Conservation (phyloP, 1,284 basidiomycete species). For the Tranzscheliella williamsii region DNA sequence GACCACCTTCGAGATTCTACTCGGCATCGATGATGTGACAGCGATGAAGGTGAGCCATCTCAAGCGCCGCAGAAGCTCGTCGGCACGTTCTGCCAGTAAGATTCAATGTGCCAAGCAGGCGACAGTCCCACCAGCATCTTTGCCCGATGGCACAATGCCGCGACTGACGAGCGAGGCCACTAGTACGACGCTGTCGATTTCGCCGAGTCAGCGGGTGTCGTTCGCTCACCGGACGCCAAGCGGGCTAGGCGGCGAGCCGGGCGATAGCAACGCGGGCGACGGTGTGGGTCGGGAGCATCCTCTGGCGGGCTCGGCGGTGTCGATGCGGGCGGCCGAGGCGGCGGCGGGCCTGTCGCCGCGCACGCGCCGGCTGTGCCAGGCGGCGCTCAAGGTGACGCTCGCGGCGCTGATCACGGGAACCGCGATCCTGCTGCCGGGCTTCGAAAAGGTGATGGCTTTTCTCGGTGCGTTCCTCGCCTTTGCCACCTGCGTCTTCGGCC, state of each 20-base stretch:
- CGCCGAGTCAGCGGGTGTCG: slow-evolving; percentile 22
- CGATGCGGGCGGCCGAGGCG: slow-evolving; percentile 22
- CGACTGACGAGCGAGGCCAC: slow-evolving; percentile 4
- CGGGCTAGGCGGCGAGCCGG: background rate
- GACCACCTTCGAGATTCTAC: slow-evolving; percentile 53
- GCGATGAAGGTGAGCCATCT: slow-evolving; percentile 7
- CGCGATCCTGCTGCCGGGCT: slow-evolving; percentile 71
- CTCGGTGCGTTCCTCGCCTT: slow-evolving; percentile 83
- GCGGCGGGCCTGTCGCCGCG: slow-evolving; percentile 8
- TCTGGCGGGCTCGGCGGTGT: slow-evolving; percentile 33
- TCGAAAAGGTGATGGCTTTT: slow-evolving; percentile 87
- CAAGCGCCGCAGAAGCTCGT: slow-evolving; percentile 8
- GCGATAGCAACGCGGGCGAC: background rate
- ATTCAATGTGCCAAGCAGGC: background rate
- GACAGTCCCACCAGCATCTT: too few relatives aligned
- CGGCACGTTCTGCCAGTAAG: slow-evolving; percentile 1
- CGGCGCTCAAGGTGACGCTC: slow-evolving; percentile 34
- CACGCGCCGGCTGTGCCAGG: slow-evolving; percentile 6
- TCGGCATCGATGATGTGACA: slow-evolving; percentile 45
- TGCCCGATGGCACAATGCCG: background rate
- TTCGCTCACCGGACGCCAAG: slow-evolving; percentile 1
- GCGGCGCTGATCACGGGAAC: slow-evolving; percentile 43
- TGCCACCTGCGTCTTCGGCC: slow-evolving; percentile 63
- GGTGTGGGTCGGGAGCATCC: slow-evolving; percentile 17
- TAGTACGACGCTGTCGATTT: slow-evolving; percentile 11